Evolutionary conservation across 164 flowering plant genomes (phyloP), one percentile per base, ranked within the genome.

Genomic region (Kalanchoe fedtschenkoi): DNA sequence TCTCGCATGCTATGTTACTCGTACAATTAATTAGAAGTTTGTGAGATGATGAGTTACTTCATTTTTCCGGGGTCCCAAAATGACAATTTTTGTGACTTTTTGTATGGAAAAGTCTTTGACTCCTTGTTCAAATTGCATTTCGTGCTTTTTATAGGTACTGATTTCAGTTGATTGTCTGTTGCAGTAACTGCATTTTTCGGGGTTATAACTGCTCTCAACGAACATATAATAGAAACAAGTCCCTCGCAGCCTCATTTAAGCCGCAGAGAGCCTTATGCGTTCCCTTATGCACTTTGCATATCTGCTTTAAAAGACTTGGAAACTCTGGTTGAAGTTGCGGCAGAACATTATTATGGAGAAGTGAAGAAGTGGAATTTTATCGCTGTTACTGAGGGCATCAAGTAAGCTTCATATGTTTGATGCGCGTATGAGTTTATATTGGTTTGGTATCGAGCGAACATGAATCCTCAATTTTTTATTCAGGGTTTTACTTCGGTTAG

Each of bases 281-380:
- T 79, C 71, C 93, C 93, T 57, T 87, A 80, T 76, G 67, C 96
- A 1, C 79, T 95, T 38, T 83, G 84, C 70, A 79, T 95, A 64
- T 85, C 97, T 58, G 74, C 81, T 3, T 54, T 86, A 1, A 95
- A 87, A 60, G 96, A 95, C 72, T 72, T 89, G 82, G 99, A 95
- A 69, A 89, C 91, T 9, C 77, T 95, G 63, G 83, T 87, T 62
- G 99, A 95, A 82, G 99, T 95, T 53, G 84, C 54, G 9, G 99
- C 97, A 7, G 79, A 89, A 56, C 86, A 87, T 17, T 80, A 65
- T 62, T 88, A 75, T 77, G 99, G 97, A 19, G 86, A 80, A 56
- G 88, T 89, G 44, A 88, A 78, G 66, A 91, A 89, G 74, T 95
- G 99, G 99, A 81, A 86, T 70, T 86, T 87, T 60, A 76, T 95